Base-by-base conservation (phyloP, 169 alveolate species). In the Plasmodium ovale region DNA sequence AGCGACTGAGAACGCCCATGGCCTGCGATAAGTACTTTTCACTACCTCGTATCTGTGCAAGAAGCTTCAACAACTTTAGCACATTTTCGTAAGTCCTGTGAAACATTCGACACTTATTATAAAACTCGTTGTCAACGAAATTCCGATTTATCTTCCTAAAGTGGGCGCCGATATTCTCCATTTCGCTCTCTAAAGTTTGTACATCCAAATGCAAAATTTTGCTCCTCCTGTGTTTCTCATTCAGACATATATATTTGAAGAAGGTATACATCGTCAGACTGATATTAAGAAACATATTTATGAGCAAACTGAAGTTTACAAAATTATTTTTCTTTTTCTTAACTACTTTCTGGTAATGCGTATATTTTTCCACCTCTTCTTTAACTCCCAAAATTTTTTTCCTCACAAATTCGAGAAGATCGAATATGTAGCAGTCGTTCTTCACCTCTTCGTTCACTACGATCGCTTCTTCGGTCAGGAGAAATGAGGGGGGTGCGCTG, bases 301-400 rank as follows among this genome's bases (percentile, higher is more conserved):
- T 44, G 1, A 77, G 39, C 35, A 77, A 54, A 53, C 77, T 60
- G 19, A 77, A 77, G 44, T 77, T 77, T 3, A 77, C 88, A 29
- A 77, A 77, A 29, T 64, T 77, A 27, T 77, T 77, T 60, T 62
- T 77, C 12, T 77, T 77, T 23, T 42, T 77, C 33, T 77, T 77
- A 3, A 77, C 27, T 2, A 54, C 60, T 0, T 77, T 77, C 56
- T 77, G 88, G 21, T 77, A 77, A 54, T 44, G 23, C 16, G 62
- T 23, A n/a, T 77, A 77, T 77, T 77, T 77, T 27, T 77, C 69
- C n/a, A 77, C 88, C 3, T 77, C 72, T 51, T 62, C 16, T 54
- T 77, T 60, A 14, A 77, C 54, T 3, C 47, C 68, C 35, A 77
- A 2, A 19, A 77, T 77, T 27, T 77, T 77, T 51, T 23, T 10